These are phyloP conservation scores for Schoenoplectus tabernaemontani DNA, from an alignment of 202 grass and related monocot genomes.

Conservation along the genomic window DNA sequence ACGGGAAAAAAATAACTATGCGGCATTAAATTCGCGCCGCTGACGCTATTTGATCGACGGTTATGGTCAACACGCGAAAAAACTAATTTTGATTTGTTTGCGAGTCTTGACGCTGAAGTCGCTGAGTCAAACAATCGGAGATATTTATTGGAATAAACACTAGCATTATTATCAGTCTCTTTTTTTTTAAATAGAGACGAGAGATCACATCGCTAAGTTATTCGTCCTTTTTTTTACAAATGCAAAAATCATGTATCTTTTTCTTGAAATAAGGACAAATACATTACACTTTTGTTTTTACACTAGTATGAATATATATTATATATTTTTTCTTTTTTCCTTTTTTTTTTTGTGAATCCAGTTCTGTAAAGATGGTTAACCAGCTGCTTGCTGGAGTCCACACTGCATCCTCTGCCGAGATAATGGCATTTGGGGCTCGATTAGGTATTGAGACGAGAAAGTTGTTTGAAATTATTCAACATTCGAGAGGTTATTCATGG, in stretches of 20 bases:
- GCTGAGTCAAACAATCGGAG: no score
- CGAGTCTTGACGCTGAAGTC: no score
- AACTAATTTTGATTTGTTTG: no score
- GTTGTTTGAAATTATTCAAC: constrained; percentile 84
- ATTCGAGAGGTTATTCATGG: constrained; percentile 87
- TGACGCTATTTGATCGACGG: no score
- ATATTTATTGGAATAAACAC: no score
- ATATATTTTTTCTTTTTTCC: constrained; percentile 10
- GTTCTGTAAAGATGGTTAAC: constrained; percentile 99
- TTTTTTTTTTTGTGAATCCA: constrained; percentile 39
- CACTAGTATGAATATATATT: neutral
- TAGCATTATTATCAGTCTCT: no score
- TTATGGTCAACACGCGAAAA: no score
- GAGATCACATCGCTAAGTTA: no score
- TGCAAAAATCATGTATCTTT: neutral
- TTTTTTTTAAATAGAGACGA: no score
- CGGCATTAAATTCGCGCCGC: no score
- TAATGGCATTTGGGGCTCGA: constrained; percentile 81
- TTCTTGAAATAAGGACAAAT: neutral
- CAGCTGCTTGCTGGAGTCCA: constrained; percentile 97
- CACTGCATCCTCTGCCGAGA: constrained; percentile 88
- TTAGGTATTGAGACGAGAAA: constrained; percentile 66
- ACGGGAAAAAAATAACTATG: no score
- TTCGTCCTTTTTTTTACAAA: neutral
- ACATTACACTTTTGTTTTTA: neutral